These are phyloP conservation scores for Austroboletus novae-zelandiae DNA, from an alignment of 1,284 basidiomycete species.

Conservation along the genomic window DNA sequence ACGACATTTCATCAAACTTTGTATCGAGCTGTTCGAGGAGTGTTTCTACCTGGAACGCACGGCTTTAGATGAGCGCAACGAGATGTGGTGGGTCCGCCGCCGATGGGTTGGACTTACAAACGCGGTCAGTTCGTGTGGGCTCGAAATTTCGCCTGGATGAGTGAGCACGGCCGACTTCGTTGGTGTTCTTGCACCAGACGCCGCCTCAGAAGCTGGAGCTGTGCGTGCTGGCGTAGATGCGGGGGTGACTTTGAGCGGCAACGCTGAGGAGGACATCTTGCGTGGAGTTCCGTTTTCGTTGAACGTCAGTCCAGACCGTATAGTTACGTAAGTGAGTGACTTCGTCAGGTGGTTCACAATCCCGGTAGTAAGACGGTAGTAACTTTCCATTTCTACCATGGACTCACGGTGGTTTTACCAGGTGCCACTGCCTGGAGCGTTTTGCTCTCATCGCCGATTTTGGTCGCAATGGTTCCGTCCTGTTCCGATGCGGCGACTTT, in stretches of 20 bases:
- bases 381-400: no score
- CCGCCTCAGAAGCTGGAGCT: slow-evolving; percentile 24
- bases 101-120: slow-evolving; percentile 53
- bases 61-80: neutral
- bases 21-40: slow-evolving; percentile 73
- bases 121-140: slow-evolving; percentile 79
- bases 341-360: no score
- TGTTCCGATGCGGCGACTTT: slow-evolving; percentile 30
- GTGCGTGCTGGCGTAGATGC: slow-evolving; percentile 48
- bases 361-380: no score
- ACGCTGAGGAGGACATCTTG: slow-evolving; percentile 39
- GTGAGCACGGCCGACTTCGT: slow-evolving; percentile 35
- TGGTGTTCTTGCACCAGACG: slow-evolving; percentile 46
- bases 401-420: slow-evolving; percentile 1
- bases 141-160: slow-evolving; percentile 62
- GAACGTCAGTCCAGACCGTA: no score
- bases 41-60: slow-evolving; percentile 61
- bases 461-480: neutral
- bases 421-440: no score
- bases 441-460: no score
- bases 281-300: no score
- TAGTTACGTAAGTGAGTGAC: no score
- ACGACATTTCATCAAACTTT: slow-evolving; percentile 84
- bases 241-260: slow-evolving; percentile 55
- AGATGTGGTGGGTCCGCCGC: neutral